phyloP scores from a whole-genome alignment of 768 basidiomycete species.

The Nidularia pulvinata region DNA sequence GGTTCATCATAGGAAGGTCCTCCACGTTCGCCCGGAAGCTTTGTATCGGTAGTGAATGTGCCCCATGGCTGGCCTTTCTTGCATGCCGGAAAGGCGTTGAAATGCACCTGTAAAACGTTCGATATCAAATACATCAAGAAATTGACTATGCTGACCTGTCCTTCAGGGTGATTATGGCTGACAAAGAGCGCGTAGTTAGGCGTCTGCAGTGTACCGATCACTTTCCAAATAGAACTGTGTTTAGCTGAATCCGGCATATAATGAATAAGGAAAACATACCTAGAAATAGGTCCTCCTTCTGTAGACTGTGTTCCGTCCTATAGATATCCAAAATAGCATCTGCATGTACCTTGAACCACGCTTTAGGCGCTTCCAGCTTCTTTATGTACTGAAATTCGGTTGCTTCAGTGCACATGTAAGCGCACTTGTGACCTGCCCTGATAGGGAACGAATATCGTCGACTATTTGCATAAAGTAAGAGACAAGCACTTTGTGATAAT shows the following conservation, averaged over 20 bases:
- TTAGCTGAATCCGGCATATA: neutral
- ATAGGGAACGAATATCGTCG: constrained; percentile 62
- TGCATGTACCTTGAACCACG: constrained; percentile 75
- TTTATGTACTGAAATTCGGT: constrained; percentile 71
- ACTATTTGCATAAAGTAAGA: constrained; percentile 8
- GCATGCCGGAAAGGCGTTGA: constrained; percentile 49
- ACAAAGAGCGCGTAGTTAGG: constrained; percentile 77
- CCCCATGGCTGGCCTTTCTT: constrained; percentile 55
- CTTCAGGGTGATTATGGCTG: constrained; percentile 66
- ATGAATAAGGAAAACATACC: constrained; percentile 23
- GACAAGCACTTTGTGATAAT: neutral
- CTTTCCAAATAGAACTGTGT: constrained; percentile 15
- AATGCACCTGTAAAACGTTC: constrained; percentile 32
- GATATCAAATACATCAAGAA: neutral
- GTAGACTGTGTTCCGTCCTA: constrained; percentile 42
- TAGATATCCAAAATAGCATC: constrained; percentile 61
- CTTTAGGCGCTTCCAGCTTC: constrained; percentile 59
- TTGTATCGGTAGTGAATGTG: constrained; percentile 42
- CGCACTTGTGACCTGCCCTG: constrained; percentile 62
- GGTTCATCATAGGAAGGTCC: constrained; percentile 35
- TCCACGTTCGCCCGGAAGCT: constrained; percentile 22
- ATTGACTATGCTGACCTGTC: constrained; percentile 31
- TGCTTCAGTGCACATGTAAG: constrained; percentile 68
- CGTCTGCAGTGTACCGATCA: constrained; percentile 72
- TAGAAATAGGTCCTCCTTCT: constrained; percentile 59